phyloP scores from a whole-genome alignment of 352 stramenopile species.

The Phytophthora sp. region DNA sequence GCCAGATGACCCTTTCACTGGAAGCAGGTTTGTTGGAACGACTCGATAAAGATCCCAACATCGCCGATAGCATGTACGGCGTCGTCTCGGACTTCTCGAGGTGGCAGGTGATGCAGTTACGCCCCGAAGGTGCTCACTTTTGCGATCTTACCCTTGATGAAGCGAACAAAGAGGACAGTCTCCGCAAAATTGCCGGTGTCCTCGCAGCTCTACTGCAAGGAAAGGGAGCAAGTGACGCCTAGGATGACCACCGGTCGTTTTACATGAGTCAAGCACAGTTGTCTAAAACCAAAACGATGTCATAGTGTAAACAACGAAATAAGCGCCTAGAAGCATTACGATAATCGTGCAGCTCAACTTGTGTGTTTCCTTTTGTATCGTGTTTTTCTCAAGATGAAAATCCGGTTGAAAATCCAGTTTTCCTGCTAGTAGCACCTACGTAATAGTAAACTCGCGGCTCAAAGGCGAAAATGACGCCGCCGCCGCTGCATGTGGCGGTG shows the following conservation, averaged over 20 bases:
- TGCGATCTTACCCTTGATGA: constrained; percentile 6
- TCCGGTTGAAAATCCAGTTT: no score
- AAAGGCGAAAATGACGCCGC: constrained; percentile 2
- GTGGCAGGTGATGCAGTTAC: constrained; percentile 29
- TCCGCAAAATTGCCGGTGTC: constrained; percentile 1
- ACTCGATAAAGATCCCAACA: constrained; percentile 5
- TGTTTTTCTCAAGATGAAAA: no score
- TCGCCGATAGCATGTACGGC: constrained; percentile 10
- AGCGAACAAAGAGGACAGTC: constrained; percentile 5
- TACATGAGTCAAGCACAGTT: no score
- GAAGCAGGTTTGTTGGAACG: constrained; percentile 15
- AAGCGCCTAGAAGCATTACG: no score
- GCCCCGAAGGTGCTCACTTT: constrained; percentile 9
- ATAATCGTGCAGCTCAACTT: no score
- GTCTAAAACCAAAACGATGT: no score
- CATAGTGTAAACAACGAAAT: no score
- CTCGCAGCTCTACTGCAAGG: constrained; percentile 15
- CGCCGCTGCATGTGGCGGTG: constrained; percentile 66
- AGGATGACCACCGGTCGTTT: no score
- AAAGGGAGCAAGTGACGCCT: constrained; percentile 8
- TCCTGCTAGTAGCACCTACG: no score
- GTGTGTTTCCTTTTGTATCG: no score
- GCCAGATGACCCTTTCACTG: constrained; percentile 6
- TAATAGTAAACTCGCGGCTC: no score
- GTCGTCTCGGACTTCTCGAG: constrained; percentile 21